Conservation (phyloP, 2,329 filamentous ascomycete genomes). For the Lecanosticta acicola region DNA sequence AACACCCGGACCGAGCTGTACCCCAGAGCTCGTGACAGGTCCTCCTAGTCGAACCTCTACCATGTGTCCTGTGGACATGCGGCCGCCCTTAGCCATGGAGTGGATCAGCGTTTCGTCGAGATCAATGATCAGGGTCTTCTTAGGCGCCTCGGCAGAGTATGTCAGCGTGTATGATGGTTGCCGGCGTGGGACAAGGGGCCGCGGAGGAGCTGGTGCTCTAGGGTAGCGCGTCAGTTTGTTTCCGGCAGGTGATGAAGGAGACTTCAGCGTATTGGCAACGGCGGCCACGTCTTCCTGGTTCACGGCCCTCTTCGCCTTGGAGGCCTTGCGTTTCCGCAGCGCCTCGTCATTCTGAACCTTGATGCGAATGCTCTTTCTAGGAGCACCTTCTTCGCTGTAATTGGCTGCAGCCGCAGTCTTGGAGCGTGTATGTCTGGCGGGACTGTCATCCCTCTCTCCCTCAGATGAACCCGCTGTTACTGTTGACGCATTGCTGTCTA, state of each 20-base stretch:
- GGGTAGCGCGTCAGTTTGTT: constrained; percentile 74
- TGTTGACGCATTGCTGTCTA: constrained; percentile 32
- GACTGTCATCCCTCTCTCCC: constrained; percentile 50
- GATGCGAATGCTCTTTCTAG: constrained; percentile 79
- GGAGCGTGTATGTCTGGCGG: constrained; percentile 56
- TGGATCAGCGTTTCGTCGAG: constrained; percentile 97
- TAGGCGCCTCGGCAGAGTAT: constrained; percentile 53
- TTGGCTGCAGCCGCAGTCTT: constrained; percentile 55
- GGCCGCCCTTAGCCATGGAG: constrained; percentile 92
- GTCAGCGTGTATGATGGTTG: constrained; percentile 79
- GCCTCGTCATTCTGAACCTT: constrained; percentile 79
- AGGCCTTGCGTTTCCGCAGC: constrained; percentile 65
- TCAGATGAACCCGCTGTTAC: constrained; percentile 63
- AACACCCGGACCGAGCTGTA: constrained; percentile 69
- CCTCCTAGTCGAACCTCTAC: constrained; percentile 64
- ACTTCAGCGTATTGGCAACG: constrained; percentile 76
- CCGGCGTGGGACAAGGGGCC: constrained; percentile 80
- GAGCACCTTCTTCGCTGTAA: constrained; percentile 51
- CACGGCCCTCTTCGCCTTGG: constrained; percentile 44
- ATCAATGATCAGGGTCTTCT: constrained; percentile 93
- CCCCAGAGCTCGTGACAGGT: constrained; percentile 19
- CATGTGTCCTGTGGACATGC: constrained; percentile 97
- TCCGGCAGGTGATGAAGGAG: constrained; percentile 74
- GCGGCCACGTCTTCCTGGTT: constrained; percentile 37
- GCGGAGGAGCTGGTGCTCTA: constrained; percentile 78